Evolutionary conservation across 345 rosid species (phyloP).

Genomic region (Arabidopsis suecica): DNA sequence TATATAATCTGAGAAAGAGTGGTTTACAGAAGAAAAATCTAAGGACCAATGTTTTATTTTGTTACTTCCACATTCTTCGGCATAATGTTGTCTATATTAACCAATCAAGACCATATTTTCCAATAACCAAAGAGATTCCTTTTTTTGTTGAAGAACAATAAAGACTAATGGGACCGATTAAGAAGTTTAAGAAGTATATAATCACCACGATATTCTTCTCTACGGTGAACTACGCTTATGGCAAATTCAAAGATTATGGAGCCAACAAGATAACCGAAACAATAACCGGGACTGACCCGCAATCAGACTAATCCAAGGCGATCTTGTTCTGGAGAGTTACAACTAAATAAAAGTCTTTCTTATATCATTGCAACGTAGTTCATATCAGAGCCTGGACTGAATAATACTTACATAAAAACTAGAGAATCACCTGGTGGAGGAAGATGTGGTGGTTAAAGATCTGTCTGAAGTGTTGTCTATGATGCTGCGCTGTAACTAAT

Average conservation of each 20-base stretch:
- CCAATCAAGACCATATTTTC: conserved; percentile 2
- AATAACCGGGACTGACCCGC: conserved; percentile 25
- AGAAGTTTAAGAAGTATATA: conserved; percentile 46
- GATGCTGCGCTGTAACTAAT: conserved; percentile 54
- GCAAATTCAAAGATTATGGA: conserved; percentile 43
- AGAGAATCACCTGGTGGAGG: conserved; percentile 17
- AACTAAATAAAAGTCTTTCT: conserved; percentile 21
- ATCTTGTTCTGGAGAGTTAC: conserved; percentile 20
- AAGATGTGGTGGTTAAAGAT: conserved; percentile 14
- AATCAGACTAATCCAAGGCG: conserved; percentile 33
- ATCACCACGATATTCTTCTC: conserved; percentile 41
- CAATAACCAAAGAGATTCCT: background rate
- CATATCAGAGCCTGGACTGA: conserved; percentile 35
- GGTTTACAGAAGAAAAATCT: conserved; percentile 6
- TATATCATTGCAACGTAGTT: conserved; percentile 23
- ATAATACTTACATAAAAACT: conserved; percentile 40
- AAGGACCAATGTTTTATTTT: conserved; percentile 2
- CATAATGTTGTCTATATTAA: conserved; percentile 25
- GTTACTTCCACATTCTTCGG: conserved; percentile 1
- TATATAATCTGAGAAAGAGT: conserved; percentile 20
- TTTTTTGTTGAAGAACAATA: conserved; percentile 4
- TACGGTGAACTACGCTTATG: conserved; percentile 41
- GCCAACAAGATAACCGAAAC: conserved; percentile 45
- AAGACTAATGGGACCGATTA: conserved; percentile 38
- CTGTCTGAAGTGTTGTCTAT: conserved; percentile 28